Base-by-base conservation (phyloP, 108 stramenopile genomes). In the Cyclostephanos invisitatus region DNA sequence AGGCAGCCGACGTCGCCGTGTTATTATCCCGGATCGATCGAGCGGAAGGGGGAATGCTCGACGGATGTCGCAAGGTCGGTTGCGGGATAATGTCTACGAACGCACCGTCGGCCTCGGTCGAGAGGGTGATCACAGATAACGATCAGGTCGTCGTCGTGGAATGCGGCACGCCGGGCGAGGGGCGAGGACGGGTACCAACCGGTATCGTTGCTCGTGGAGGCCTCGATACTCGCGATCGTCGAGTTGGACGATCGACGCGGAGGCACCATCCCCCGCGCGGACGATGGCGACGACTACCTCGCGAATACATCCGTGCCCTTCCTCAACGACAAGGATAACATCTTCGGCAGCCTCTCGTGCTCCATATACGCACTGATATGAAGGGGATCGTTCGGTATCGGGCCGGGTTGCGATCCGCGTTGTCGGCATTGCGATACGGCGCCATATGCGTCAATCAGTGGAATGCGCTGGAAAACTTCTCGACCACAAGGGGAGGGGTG, bases 271-370 rank as follows among this genome's bases (percentile, higher is more conserved):
- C n/a, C n/a, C 44, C 12, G 7, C 10, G 74, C 69, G n/a, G 37
- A 44, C n/a, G 58, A 35, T 14, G 37, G 28, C 46, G 77, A 73
- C 17, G 22, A 66, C 48, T 73, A 58, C 32, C 48, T 78, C 9
- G 22, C 32, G 21, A 32, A 50, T 6, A 36, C 20, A 2, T 68
- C 28, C 29, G 74, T 71, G 17, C 74, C 74, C 58, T 80, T 75
- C 12, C 42, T 75, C 60, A 80, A 80, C 28, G 35, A 72, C 71
- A 78, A 78, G 42, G 64, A 40, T 5, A 74, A 68, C 18, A 62
- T 75, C 35, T 70, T 62, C 18, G 79, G 79, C 42, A 74, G 64
- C 48, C 55, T 78, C 32, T 55, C 51, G 35, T 78, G 73, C 73
- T 50, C 64, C 15, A 18, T 78, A 7, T 67, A 38, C 54, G 40